These are phyloP conservation scores for Pugionium cornutum DNA, from an alignment of 345 rosid species.

Conservation along the genomic window DNA sequence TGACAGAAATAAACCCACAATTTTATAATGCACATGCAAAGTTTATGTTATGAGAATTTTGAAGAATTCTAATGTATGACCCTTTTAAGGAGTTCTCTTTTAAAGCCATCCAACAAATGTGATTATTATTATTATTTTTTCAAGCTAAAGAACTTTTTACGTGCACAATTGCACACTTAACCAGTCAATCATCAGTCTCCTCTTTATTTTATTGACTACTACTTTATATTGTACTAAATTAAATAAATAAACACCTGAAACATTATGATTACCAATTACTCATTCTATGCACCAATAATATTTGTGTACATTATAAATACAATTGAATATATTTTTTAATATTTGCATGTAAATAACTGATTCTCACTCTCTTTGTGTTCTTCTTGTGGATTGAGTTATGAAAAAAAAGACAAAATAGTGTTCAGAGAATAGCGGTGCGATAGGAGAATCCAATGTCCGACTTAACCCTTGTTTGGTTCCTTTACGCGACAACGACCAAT, in stretches of 20 bases:
- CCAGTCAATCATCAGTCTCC: not conserved
- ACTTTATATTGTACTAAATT: not conserved
- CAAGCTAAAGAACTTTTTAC: slow-evolving; percentile 27
- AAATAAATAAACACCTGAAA: not conserved
- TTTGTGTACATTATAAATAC: not conserved
- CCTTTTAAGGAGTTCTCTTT: slow-evolving; percentile 39
- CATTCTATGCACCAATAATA: slow-evolving; percentile 5
- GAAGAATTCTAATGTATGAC: slow-evolving; percentile 22
- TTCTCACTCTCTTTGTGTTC: slow-evolving; percentile 19
- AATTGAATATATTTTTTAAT: not conserved
- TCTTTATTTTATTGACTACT: slow-evolving; percentile 13
- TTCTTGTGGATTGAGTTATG: slow-evolving; percentile 34
- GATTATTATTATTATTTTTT: not conserved
- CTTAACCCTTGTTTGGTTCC: slow-evolving; percentile 35
- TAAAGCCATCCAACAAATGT: slow-evolving; percentile 36
- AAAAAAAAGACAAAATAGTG: slow-evolving; percentile 17
- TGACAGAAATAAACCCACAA: not conserved
- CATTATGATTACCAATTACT: slow-evolving; percentile 26
- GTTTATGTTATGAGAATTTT: slow-evolving; percentile 8
- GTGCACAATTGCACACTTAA: slow-evolving; percentile 14
- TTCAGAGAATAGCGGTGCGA: slow-evolving; percentile 33
- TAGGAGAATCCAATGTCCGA: slow-evolving; percentile 58
- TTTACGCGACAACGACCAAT: slow-evolving; percentile 29
- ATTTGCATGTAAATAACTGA: slow-evolving; percentile 4
- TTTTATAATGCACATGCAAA: slow-evolving; percentile 34